Percentiles rank a stretch among this genome's conserved stretches.
Conservation (phyloP, 192 early-diverging fungal genomes). For the Rhizophlyctis rosea region DNA sequence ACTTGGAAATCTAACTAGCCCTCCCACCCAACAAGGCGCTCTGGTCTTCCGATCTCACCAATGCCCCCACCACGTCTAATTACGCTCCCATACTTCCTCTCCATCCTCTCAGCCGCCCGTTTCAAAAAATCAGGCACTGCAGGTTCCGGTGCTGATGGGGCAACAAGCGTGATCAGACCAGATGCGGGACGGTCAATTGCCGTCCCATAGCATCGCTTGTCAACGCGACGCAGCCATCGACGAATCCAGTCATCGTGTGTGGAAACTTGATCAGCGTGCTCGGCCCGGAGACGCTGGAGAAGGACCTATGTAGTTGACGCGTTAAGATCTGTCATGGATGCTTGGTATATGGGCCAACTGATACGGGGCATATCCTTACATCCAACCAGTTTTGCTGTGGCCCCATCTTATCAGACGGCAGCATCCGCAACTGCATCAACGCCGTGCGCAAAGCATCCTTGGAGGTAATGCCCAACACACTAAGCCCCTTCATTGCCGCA, state of each 20-base stretch:
- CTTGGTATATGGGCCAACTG: not conserved
- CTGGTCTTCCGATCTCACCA: too few species aligned
- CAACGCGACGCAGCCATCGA: slow-evolving; percentile 4
- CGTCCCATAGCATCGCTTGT: not conserved
- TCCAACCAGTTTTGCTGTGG: slow-evolving; percentile 28
- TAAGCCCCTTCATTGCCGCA: slow-evolving; percentile 33
- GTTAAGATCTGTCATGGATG: not conserved
- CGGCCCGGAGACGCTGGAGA: not conserved
- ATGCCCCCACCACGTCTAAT: too few species aligned
- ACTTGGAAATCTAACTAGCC: too few species aligned
- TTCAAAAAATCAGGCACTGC: slow-evolving; percentile 7
- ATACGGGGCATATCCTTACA: slow-evolving; percentile 18
- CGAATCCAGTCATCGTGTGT: too few species aligned
- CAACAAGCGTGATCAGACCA: slow-evolving; percentile 23
- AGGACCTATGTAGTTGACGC: not conserved
- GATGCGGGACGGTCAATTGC: slow-evolving; percentile 2
- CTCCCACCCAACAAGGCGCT: too few species aligned
- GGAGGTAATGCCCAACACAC: slow-evolving; percentile 34
- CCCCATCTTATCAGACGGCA: slow-evolving; percentile 6
- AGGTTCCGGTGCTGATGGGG: slow-evolving; percentile 2
- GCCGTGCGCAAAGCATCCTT: slow-evolving; percentile 24
- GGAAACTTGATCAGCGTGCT: not conserved
- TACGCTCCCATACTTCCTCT: too few species aligned
- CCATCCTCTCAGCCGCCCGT: not conserved
- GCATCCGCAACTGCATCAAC: slow-evolving; percentile 36